Evolutionary conservation across 2,329 filamentous ascomycete species (phyloP).

Genomic region (Fusarium bulbicola): DNA sequence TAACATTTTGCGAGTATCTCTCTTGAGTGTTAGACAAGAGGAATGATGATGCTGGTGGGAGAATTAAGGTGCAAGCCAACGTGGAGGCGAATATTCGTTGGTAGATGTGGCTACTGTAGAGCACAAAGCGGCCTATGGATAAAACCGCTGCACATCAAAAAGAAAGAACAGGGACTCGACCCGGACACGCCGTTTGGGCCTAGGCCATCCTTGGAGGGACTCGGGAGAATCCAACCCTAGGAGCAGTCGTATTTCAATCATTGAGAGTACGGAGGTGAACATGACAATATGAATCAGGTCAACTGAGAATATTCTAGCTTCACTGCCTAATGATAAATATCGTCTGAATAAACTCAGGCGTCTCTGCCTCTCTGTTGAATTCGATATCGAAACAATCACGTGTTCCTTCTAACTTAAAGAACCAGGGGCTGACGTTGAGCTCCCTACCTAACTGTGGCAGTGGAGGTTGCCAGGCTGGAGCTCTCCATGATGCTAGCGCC

Average conservation of each 20-base stretch:
- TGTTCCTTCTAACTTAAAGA: constrained; percentile 8
- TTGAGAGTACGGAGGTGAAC: neutral
- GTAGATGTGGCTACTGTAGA: constrained; percentile 39
- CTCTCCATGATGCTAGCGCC: constrained; percentile 40
- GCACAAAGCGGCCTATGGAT: neutral
- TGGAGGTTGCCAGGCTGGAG: constrained; percentile 14
- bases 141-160: constrained; percentile 23
- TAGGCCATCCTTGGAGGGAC: neutral
- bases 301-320: neutral
- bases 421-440: constrained; percentile 14
- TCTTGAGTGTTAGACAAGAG: constrained; percentile 8
- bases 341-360: neutral
- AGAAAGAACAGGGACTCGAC: constrained; percentile 21
- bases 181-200: constrained; percentile 33
- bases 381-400: constrained; percentile 26
- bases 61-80: constrained; percentile 10
- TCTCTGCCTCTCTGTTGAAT: neutral
- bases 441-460: neutral
- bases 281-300: neutral
- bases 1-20: constrained; percentile 69
- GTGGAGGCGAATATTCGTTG: constrained; percentile 27
- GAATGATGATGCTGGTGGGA: constrained; percentile 17
- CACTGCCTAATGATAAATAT: neutral
- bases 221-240: constrained; percentile 6
- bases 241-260: constrained; percentile 5